Conservation (phyloP, 208 protist genomes). For the Leishmania arabica region DNA sequence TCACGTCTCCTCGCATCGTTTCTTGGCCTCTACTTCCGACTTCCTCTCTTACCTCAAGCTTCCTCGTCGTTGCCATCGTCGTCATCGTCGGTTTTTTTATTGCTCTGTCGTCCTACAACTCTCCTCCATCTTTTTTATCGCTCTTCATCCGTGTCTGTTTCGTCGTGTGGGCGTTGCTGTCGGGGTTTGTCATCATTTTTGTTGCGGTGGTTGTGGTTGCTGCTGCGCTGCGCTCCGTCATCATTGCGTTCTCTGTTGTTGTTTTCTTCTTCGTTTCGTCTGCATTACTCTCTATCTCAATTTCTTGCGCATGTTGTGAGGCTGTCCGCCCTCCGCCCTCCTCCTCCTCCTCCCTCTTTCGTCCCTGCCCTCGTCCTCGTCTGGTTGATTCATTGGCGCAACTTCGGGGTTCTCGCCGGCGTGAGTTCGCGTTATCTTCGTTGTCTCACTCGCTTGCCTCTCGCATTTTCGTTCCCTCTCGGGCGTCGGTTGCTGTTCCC, state of each 20-base stretch:
- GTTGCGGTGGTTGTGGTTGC: background rate
- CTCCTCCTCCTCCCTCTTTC: background rate
- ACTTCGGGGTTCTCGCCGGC: background rate
- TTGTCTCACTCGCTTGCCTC: background rate
- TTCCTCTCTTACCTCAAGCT: background rate
- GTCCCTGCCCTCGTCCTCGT: background rate
- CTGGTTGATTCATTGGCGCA: background rate
- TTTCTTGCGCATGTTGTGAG: conserved; percentile 4
- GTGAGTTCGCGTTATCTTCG: background rate
- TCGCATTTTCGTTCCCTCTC: background rate
- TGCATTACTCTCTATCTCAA: background rate
- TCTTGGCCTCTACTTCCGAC: background rate
- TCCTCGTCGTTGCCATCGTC: background rate
- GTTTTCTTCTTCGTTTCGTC: background rate
- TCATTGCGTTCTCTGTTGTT: background rate
- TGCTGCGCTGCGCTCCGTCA: background rate
- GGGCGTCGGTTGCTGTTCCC: background rate
- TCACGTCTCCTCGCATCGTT: background rate
- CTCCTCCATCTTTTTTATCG: background rate
- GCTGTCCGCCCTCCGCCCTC: too few relatives aligned
- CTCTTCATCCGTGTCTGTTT: background rate
- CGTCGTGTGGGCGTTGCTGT: background rate
- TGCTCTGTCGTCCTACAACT: background rate
- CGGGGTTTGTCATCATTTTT: background rate
- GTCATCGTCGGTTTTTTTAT: background rate